A percentile compares a stretch with the other conserved stretches of the same genome.
Conservation (phyloP, 768 basidiomycete genomes). For the Xerocomellus chrysenteron region DNA sequence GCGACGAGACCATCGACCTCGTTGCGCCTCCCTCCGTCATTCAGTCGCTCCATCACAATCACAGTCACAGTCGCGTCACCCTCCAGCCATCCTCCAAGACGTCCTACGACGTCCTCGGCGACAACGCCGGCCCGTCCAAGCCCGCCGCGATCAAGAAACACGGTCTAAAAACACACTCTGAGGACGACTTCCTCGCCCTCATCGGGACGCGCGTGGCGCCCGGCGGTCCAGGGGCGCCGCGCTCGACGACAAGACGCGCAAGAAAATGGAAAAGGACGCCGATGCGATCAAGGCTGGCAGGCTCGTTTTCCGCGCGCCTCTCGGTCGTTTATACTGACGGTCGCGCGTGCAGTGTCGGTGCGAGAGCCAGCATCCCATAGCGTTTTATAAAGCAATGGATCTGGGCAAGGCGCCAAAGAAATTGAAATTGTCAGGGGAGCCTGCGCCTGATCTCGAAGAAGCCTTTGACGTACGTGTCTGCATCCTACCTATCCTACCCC, state of each 20-base stretch:
- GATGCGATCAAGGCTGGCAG: conserved; percentile 56
- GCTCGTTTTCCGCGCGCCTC: too few relatives aligned
- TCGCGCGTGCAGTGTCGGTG: too few relatives aligned
- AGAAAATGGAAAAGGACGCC: conserved; percentile 80
- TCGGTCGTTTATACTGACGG: too few relatives aligned
- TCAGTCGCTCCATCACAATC: neutral
- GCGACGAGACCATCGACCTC: conserved; percentile 83
- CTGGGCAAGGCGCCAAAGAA: too few relatives aligned
- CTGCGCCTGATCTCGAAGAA: conserved; percentile 81
- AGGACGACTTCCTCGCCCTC: conserved; percentile 84
- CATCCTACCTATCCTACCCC: too few relatives aligned
- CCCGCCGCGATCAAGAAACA: conserved; percentile 85
- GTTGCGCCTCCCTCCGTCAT: conserved; percentile 27
- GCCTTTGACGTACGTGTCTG: conserved; percentile 28
- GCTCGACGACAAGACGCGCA: conserved; percentile 76
- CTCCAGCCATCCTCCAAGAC: conserved; percentile 88
- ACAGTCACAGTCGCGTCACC: conserved; percentile 69
- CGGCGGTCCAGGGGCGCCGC: conserved; percentile 31
- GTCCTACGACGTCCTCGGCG: conserved; percentile 84
- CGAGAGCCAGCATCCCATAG: too few relatives aligned
- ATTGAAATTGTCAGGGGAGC: too few relatives aligned
- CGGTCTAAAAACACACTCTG: conserved; percentile 68
- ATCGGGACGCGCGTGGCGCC: conserved; percentile 70
- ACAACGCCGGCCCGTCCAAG: conserved; percentile 86
- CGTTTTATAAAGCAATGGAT: too few relatives aligned